Evolutionary conservation across 139 green algal genomes (phyloP).

Genomic region (Chlamydomonas schloesseri): DNA sequence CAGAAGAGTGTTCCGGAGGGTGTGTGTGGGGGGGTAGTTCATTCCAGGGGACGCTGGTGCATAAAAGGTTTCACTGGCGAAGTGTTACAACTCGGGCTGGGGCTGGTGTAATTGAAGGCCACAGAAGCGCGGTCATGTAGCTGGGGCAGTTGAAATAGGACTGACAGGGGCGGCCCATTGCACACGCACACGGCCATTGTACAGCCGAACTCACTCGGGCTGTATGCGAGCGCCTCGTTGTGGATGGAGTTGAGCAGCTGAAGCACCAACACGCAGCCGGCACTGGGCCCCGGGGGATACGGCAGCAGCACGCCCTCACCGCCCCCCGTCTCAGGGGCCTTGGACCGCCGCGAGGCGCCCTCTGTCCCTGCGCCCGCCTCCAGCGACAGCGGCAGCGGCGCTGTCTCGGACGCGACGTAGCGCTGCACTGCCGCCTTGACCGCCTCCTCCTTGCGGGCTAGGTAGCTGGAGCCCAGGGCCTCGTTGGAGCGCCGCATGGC

Average conservation of each 20-base stretch:
- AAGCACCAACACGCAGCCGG: slow-evolving; percentile 22
- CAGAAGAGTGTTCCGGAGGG: too few species aligned
- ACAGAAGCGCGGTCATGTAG: too few species aligned
- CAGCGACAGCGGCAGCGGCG: slow-evolving; percentile 1
- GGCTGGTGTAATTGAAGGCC: too few species aligned
- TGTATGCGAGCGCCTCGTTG: slow-evolving; percentile 43
- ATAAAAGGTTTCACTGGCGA: too few species aligned
- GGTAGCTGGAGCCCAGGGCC: slow-evolving; percentile 32
- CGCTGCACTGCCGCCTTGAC: not conserved
- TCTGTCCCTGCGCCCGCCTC: too few species aligned
- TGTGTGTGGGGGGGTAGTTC: too few species aligned
- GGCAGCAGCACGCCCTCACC: not conserved
- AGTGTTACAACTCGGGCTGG: too few species aligned
- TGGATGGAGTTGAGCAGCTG: slow-evolving; percentile 30
- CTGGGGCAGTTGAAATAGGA: too few species aligned
- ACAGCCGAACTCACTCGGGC: slow-evolving; percentile 37
- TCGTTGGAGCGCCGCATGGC: slow-evolving; percentile 36
- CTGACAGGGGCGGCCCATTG: too few species aligned
- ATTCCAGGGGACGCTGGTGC: too few species aligned
- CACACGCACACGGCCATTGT: too few species aligned
- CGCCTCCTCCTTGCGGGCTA: slow-evolving; percentile 18
- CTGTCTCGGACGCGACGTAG: not conserved
- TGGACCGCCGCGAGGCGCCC: not conserved
- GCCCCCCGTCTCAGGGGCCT: not conserved
- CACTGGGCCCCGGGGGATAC: slow-evolving; percentile 4